phyloP scores from a whole-genome alignment of 768 basidiomycete species.

The Tulasnella sp. region DNA sequence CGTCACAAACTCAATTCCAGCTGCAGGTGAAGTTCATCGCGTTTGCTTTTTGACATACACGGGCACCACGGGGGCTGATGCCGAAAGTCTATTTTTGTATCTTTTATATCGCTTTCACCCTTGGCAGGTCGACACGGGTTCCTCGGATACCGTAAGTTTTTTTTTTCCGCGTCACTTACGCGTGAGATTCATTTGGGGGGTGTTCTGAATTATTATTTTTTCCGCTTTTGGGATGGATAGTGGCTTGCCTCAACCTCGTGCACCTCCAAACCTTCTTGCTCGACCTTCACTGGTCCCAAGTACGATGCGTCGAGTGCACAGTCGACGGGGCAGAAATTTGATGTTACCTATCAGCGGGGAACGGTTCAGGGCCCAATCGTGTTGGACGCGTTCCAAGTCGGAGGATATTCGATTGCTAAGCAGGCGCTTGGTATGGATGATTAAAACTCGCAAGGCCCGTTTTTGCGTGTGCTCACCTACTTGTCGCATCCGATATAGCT shows the following conservation, averaged over 20 bases:
- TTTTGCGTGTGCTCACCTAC: not conserved
- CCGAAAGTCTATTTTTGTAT: not conserved
- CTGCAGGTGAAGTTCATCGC: not conserved
- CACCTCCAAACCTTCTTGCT: constrained; percentile 32
- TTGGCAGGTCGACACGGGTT: constrained; percentile 73
- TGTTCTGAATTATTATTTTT: not conserved
- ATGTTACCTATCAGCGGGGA: constrained; percentile 54
- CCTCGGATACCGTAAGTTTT: constrained; percentile 62
- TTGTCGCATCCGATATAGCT: constrained; percentile 34
- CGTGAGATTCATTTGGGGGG: constrained; percentile 12
- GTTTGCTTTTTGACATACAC: not conserved
- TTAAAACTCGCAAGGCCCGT: not conserved
- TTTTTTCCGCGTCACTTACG: constrained; percentile 16
- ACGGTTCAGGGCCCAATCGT: constrained; percentile 53
- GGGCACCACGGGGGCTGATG: not conserved
- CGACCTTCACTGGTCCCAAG: constrained; percentile 6
- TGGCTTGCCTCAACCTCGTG: constrained; percentile 71
- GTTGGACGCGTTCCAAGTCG: constrained; percentile 58
- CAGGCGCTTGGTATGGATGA: constrained; percentile 61
- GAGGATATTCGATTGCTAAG: constrained; percentile 52
- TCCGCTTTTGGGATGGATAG: constrained; percentile 32
- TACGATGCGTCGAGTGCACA: constrained; percentile 48
- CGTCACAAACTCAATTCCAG: constrained; percentile 41
- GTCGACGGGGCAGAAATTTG: constrained; percentile 41
- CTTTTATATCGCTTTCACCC: constrained; percentile 21